Evolutionary conservation across 805 yeast species (phyloP), one percentile per base, ranked within the genome.

Genomic region (Myxozyma nipponensis): DNA sequence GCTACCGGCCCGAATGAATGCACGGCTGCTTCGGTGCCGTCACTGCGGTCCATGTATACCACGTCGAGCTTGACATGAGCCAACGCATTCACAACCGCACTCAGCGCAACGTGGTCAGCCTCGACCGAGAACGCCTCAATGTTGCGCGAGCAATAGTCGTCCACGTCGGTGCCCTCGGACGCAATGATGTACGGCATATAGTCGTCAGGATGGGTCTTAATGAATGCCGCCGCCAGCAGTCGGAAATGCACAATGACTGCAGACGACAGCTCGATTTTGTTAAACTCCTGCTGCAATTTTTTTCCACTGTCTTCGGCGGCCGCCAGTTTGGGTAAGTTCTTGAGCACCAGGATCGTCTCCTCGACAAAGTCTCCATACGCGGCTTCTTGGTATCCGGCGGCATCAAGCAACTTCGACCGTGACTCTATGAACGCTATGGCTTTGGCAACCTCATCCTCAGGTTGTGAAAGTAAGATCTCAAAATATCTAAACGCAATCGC

Each of bases 61-160:
- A 58, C 54, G 17, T 44, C 50, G 15, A 58, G 55, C 24, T 57
- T 42, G 13, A 47, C 53, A 18, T n/a, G 17, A 7, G 24, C 50
- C 26, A 58, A 17, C 34, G 59, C 61, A 32, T 55, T 54, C 41
- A 51, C 61, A 15, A 57, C 43, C 35, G 62, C 62, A 22, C 46
- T 57, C 48, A 58, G 41, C 38, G 61, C 59, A 22, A 58, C 41
- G 34, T 58, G 62, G 34, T 58, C 62, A 3, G 62, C 62, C 45
- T 58, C 62, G 25, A 58, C 62, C 22, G 59, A 44, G 26, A 58
- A 57, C 19, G 62, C 59, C 37, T 58, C 62, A 17, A 58, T 54
- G 42, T 58, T 35, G 10, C 58, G 50, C 28, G 49, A 43, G 47
- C 61, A 57, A 32, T 48, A 58, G 36, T 56, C 61, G 30, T 42